phyloP scores from a whole-genome alignment of 257 asterid genomes.

The Capsicum baccatum region DNA sequence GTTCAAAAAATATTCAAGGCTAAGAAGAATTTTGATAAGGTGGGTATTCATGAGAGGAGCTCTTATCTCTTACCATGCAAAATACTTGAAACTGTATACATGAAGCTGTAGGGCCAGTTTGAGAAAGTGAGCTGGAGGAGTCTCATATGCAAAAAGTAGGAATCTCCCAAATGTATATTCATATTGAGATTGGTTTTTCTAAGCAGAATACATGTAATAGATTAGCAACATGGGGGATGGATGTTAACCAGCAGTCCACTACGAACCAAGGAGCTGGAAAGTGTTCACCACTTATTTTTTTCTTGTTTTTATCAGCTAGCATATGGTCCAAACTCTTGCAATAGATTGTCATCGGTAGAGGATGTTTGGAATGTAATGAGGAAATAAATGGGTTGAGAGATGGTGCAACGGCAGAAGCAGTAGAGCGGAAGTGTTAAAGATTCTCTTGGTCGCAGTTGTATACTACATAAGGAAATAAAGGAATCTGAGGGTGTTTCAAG shows the following conservation, averaged over 20 bases:
- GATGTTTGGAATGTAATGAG: background rate
- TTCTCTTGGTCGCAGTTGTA: background rate
- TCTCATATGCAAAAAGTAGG: background rate
- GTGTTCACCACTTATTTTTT: conserved; percentile 1
- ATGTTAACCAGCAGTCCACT: background rate
- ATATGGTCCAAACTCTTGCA: background rate
- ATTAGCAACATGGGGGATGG: background rate
- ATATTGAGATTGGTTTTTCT: background rate
- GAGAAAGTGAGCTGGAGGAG: background rate
- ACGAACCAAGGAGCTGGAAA: background rate
- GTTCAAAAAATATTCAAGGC: background rate
- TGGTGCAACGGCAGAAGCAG: background rate
- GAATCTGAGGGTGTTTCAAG: background rate
- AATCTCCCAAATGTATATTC: background rate
- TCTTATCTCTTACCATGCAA: background rate
- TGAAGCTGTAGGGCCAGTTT: background rate
- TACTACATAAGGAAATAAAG: background rate
- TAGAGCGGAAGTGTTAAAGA: background rate
- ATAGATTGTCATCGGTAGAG: background rate
- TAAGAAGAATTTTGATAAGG: background rate
- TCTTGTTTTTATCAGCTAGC: background rate
- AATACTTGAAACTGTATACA: background rate
- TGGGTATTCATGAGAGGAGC: background rate
- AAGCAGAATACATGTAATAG: background rate
- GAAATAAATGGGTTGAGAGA: background rate